These are phyloP conservation scores for Polytrichum formosum DNA, from an alignment of 225 moss, liverwort and hornwort genomes.

Conservation along the genomic window DNA sequence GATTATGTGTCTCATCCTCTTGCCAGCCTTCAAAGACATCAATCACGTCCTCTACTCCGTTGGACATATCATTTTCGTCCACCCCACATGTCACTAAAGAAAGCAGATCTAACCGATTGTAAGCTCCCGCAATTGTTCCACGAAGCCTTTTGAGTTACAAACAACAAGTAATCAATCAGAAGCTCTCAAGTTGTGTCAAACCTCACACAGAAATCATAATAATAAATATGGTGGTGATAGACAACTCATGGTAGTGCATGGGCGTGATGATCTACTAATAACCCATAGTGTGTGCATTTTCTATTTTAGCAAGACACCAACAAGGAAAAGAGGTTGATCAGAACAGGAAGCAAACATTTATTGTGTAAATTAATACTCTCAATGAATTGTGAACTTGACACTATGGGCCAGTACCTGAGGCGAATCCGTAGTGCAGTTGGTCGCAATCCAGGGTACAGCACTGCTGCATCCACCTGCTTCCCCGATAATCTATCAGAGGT, in stretches of 20 bases:
- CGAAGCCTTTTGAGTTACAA: slow-evolving; percentile 56
- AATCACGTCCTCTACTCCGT: slow-evolving; percentile 56
- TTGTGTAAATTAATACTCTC: too few species aligned
- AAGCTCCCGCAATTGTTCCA: slow-evolving; percentile 79
- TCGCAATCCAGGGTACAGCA: slow-evolving; percentile 80
- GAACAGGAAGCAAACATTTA: too few species aligned
- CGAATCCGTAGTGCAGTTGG: slow-evolving; percentile 89
- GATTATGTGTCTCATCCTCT: slow-evolving; percentile 88
- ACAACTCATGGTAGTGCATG: too few species aligned
- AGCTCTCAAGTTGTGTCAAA: neutral
- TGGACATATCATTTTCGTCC: slow-evolving; percentile 52
- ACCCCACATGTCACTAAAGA: slow-evolving; percentile 85
- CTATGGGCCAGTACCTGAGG: slow-evolving; percentile 47
- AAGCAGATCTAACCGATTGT: slow-evolving; percentile 78
- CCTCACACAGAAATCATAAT: too few species aligned
- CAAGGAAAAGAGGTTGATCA: too few species aligned
- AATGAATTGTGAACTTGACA: too few species aligned
- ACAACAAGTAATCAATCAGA: neutral
- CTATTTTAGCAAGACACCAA: too few species aligned
- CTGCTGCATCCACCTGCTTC: slow-evolving; percentile 83
- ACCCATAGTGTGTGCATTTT: too few species aligned
- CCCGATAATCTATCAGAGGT: slow-evolving; percentile 9
- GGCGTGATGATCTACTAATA: too few species aligned
- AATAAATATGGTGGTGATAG: too few species aligned
- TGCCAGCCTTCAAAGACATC: slow-evolving; percentile 74